These are phyloP conservation scores for Pochonia chlamydosporia DNA, from an alignment of 2,329 filamentous ascomycete genomes.

Conservation along the genomic window DNA sequence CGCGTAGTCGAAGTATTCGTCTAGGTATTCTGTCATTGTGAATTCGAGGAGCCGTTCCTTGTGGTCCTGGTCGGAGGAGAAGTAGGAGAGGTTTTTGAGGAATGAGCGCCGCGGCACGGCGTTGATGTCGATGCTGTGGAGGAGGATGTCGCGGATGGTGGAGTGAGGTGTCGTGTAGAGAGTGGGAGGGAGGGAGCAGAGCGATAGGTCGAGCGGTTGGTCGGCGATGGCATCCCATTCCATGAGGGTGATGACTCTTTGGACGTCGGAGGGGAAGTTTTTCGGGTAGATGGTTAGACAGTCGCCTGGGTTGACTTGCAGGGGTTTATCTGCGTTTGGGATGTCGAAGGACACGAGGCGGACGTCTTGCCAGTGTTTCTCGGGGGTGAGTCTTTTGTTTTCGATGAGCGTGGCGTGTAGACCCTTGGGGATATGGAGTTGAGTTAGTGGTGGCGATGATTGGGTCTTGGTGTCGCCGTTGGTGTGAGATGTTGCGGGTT, in stretches of 20 bases:
- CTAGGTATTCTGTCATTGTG: conserved; percentile 68
- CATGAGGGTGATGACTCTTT: conserved; percentile 72
- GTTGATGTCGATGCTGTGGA: conserved; percentile 81
- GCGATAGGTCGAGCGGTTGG: conserved; percentile 48
- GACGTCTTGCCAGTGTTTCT: conserved; percentile 88
- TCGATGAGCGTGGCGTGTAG: conserved; percentile 51
- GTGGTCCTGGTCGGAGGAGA: conserved; percentile 66
- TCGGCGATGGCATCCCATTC: conserved; percentile 72
- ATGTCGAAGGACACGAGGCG: conserved; percentile 64
- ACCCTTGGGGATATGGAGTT: conserved; percentile 52
- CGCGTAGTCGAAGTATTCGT: conserved; percentile 95
- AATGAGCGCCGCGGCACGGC: conserved; percentile 85
- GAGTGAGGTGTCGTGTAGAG: conserved; percentile 32
- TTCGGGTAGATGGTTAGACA: conserved; percentile 79
- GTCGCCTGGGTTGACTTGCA: conserved; percentile 62
- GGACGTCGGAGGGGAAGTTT: conserved; percentile 78
- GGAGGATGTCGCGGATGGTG: conserved; percentile 71
- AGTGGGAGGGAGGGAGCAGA: conserved; percentile 25
- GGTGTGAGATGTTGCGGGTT: neutral
- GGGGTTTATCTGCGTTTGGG: conserved; percentile 15
- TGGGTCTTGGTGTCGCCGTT: conserved; percentile 11
- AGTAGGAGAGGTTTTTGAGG: conserved; percentile 71
- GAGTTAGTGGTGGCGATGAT: conserved; percentile 22
- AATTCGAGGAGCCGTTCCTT: conserved; percentile 81
- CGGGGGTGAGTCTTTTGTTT: conserved; percentile 72